Evolutionary conservation across 1,284 basidiomycete species (phyloP), one percentile per base, ranked within the genome.

Genomic region (Cutaneotrichosporon sp.): DNA sequence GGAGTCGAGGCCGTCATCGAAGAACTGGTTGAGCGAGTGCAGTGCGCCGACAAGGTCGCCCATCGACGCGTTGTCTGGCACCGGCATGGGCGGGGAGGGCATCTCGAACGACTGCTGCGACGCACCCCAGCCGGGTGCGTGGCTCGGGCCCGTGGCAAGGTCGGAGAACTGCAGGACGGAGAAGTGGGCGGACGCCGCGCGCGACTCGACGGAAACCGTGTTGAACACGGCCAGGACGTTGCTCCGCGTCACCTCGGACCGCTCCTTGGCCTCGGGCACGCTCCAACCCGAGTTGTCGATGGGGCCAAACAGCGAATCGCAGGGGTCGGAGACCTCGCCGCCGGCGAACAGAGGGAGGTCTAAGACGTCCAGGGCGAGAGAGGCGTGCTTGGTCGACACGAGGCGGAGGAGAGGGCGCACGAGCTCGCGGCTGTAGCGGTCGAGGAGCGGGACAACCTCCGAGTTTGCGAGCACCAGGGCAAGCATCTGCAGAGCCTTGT

Each of bases 341-440:
- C 72, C 67, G 72, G 92, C 87, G 24, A 85, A 85, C 74, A 91
- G 86, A 0, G 91, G 92, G 70, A 94, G 89, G 71, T 97, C 93
- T 2, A 97, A 84, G 18, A 97, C 92, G 53, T 95, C 92, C 49
- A 97, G 83, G 0, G 94, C 94, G 66, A 91, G 87, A 4, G 87
- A 79, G 7, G 93, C 89, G 29, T 95, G 84, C 69, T 94, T 90
- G 2, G 90, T 92, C 66, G 90, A 88, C 14, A 97, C 83, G 27
- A 97, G 84, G 27, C 92, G 87, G 34, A 97, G 81, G 22, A 97
- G 82, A 0, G 95, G 95, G 87, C 93, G 93, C 24, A 97, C 84
- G 22, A 95, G 82, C 74, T 95, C 94, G 0, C 90, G 89, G 1
- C 90, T 89, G 36, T 93, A 82, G 0, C 86, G 82, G 58, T 89